phyloP scores from a whole-genome alignment of 306 rosid species.

The Glycine tomentella region DNA sequence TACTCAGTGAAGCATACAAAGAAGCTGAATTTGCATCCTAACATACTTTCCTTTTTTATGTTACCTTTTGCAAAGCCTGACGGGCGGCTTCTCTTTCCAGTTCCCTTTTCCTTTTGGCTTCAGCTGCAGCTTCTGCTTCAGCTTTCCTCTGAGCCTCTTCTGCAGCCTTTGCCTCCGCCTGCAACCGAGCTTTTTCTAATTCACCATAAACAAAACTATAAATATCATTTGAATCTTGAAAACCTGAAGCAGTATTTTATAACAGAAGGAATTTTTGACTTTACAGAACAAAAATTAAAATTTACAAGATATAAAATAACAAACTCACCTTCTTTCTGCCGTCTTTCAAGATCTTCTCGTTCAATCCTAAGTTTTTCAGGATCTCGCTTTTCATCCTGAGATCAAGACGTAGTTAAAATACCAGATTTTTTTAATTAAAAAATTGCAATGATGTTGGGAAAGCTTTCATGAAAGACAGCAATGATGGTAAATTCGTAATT shows the following conservation, averaged over 20 bases:
- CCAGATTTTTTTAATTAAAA: conserved; percentile 30
- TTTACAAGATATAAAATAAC: conserved; percentile 18
- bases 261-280: background rate
- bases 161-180: conserved; percentile 95
- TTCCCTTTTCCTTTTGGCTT: conserved; percentile 82
- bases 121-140: conserved; percentile 80
- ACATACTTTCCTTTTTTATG: background rate
- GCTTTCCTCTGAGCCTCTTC: conserved; percentile 90
- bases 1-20: conserved; percentile 34
- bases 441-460: background rate
- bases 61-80: conserved; percentile 83
- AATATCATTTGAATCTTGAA: conserved; percentile 17
- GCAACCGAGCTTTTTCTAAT: conserved; percentile 90
- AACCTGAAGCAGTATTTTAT: conserved; percentile 11
- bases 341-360: conserved; percentile 90
- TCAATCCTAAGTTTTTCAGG: conserved; percentile 86
- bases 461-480: conserved; percentile 9
- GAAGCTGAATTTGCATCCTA: conserved; percentile 20
- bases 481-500: conserved; percentile 22
- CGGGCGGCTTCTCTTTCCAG: conserved; percentile 97
- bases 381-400: conserved; percentile 86
- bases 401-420: conserved; percentile 40
- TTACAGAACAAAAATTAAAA: conserved; percentile 14
- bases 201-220: conserved; percentile 19
- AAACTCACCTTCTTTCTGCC: conserved; percentile 78